Percentiles rank a stretch among this genome's conserved stretches.
These are phyloP conservation scores for Cadophora malorum DNA, from an alignment of 2,329 filamentous ascomycete genomes.

Conservation along the genomic window DNA sequence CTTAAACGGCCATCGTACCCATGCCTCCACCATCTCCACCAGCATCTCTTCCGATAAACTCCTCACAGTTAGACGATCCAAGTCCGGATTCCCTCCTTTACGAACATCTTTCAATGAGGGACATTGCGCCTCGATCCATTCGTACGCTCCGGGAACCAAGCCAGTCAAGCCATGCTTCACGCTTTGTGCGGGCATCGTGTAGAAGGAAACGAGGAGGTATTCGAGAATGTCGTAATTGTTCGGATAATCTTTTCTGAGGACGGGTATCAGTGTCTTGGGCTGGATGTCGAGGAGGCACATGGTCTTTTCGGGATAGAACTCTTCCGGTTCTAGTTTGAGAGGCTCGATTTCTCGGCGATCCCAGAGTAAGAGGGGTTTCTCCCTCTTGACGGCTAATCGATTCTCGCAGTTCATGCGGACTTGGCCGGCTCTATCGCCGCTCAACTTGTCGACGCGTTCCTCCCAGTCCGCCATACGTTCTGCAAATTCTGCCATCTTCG, in stretches of 20 bases:
- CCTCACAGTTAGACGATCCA: conserved; percentile 53
- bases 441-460: not conserved
- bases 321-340: conserved; percentile 60
- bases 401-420: not conserved
- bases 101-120: conserved; percentile 55
- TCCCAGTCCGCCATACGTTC: not conserved
- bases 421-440: not conserved
- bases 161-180: conserved; percentile 55
- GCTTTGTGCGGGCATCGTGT: conserved; percentile 45
- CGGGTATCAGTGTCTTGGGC: conserved; percentile 59
- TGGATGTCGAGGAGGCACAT: conserved; percentile 71
- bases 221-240: conserved; percentile 57
- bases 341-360: conserved; percentile 77
- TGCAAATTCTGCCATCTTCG: not conserved
- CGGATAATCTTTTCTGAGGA: conserved; percentile 51
- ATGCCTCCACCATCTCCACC: conserved; percentile 63
- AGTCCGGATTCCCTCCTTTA: conserved; percentile 52
- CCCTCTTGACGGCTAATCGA: conserved; percentile 51
- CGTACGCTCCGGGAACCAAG: conserved; percentile 65
- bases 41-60: conserved; percentile 61
- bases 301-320: conserved; percentile 70
- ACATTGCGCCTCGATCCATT: conserved; percentile 58
- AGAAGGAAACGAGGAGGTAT: conserved; percentile 55
- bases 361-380: conserved; percentile 64
- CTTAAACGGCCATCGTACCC: conserved; percentile 70